Conservation (phyloP, 1,284 basidiomycete species). For the Porodaedalea pini region DNA sequence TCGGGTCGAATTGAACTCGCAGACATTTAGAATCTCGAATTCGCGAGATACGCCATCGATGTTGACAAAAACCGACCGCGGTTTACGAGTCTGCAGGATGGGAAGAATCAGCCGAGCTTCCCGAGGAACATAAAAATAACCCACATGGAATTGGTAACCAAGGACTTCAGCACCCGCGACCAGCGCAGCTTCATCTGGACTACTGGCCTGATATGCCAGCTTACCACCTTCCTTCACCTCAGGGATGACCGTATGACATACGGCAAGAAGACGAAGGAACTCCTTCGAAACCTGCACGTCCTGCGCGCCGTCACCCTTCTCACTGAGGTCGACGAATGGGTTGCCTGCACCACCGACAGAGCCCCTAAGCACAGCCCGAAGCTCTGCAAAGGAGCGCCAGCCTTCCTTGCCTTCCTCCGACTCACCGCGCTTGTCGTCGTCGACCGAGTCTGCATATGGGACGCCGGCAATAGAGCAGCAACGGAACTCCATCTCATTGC, state of each 20-base stretch:
- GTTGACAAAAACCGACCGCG: slow-evolving; percentile 89
- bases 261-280: slow-evolving; percentile 88
- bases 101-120: slow-evolving; percentile 2
- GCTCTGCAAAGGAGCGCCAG: slow-evolving; percentile 75
- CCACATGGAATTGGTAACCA: slow-evolving; percentile 90
- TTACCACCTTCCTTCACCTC: slow-evolving; percentile 80
- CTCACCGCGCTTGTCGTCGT: slow-evolving; percentile 73
- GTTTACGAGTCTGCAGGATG: slow-evolving; percentile 80
- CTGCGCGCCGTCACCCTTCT: slow-evolving; percentile 38
- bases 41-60: slow-evolving; percentile 73
- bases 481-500: slow-evolving; percentile 98
- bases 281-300: slow-evolving; percentile 69
- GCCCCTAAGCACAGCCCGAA: slow-evolving; percentile 53
- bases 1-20: slow-evolving; percentile 97
- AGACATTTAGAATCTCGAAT: slow-evolving; percentile 93
- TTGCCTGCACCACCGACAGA: slow-evolving; percentile 35
- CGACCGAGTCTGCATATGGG: slow-evolving; percentile 86
- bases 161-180: slow-evolving; percentile 92
- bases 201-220: slow-evolving; percentile 92
- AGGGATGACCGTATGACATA: slow-evolving; percentile 99
- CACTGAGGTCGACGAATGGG: slow-evolving; percentile 51
- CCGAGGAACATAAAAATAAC: slow-evolving; percentile 28
- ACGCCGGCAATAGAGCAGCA: slow-evolving; percentile 88
- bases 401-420: slow-evolving; percentile 61
- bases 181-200: slow-evolving; percentile 96